Evolutionary conservation across 306 rosid species (phyloP).

Genomic region (Fagus sylvatica): DNA sequence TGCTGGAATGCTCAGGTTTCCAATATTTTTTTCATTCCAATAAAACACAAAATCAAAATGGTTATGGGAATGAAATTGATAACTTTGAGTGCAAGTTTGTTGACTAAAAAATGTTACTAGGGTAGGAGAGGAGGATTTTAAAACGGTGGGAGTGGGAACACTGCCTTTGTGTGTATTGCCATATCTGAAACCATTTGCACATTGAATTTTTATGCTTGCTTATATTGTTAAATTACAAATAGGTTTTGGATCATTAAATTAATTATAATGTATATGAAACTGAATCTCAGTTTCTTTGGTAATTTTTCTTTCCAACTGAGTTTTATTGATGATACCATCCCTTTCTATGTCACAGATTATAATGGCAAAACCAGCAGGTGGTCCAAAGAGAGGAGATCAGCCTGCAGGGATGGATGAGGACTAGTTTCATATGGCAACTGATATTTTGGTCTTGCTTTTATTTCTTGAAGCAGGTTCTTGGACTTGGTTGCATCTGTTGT

Average conservation of each 20-base stretch:
- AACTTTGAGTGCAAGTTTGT: no score
- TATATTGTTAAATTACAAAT: not conserved
- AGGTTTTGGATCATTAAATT: not conserved
- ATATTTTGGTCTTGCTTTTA: slow-evolving; percentile 14
- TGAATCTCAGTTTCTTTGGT: not conserved
- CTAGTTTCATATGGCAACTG: slow-evolving; percentile 15
- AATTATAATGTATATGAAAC: not conserved
- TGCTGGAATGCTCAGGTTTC: no score
- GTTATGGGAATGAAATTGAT: no score
- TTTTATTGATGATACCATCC: not conserved
- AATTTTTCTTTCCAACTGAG: not conserved
- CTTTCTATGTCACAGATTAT: slow-evolving; percentile 64
- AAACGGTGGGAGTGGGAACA: no score
- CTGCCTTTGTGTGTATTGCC: no score
- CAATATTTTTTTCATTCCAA: no score
- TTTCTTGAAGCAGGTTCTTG: slow-evolving; percentile 22
- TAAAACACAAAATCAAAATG: no score
- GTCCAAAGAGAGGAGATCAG: slow-evolving; percentile 67
- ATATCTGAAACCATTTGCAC: not conserved
- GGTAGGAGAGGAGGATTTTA: no score
- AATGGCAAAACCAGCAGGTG: slow-evolving; percentile 94
- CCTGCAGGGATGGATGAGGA: slow-evolving; percentile 94
- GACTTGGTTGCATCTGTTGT: slow-evolving; percentile 22
- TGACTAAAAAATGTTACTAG: no score
- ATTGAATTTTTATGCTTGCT: not conserved